phyloP scores from a whole-genome alignment of 345 rosid genomes.

The Aquilaria sinensis region DNA sequence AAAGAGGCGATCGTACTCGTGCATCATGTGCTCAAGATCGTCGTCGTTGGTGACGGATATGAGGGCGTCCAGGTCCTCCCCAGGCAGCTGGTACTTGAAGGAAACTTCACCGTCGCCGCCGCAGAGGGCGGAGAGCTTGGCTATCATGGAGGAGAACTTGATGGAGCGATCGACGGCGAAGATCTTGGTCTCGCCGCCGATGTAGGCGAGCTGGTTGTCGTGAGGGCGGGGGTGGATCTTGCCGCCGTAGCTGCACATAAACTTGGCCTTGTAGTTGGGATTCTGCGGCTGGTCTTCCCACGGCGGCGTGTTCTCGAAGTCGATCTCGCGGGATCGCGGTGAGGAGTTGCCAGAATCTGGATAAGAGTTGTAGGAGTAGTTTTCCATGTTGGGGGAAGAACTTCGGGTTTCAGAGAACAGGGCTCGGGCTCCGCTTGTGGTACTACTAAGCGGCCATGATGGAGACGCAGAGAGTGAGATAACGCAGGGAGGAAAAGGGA shows the following conservation, averaged over 20 bases:
- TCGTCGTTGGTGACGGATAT: slow-evolving; percentile 93
- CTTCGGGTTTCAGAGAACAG: neutral
- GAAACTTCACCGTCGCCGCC: slow-evolving; percentile 46
- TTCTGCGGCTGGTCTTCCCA: slow-evolving; percentile 65
- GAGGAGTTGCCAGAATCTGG: slow-evolving; percentile 92
- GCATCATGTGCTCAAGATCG: slow-evolving; percentile 93
- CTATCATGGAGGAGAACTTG: slow-evolving; percentile 49
- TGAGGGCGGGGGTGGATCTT: slow-evolving; percentile 96
- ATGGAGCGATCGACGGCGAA: slow-evolving; percentile 66
- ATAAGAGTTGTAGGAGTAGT: slow-evolving; percentile 53
- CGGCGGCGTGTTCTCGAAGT: slow-evolving; percentile 68
- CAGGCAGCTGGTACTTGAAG: slow-evolving; percentile 92
- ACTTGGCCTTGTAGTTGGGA: slow-evolving; percentile 52
- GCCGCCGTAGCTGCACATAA: slow-evolving; percentile 90
- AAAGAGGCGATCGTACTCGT: slow-evolving; percentile 76
- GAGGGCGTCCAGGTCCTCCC: slow-evolving; percentile 92
- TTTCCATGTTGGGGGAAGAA: slow-evolving; percentile 40
- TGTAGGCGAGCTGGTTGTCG: slow-evolving; percentile 81
- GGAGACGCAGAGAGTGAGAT: neutral
- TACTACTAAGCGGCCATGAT: slow-evolving; percentile 4
- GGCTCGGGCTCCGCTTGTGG: too few relatives aligned
- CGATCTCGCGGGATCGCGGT: slow-evolving; percentile 93
- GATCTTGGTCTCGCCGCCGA: slow-evolving; percentile 90
- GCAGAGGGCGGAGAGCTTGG: slow-evolving; percentile 55
- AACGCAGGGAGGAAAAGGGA: too few relatives aligned